These are phyloP conservation scores for Pulveroboletus sp. DNA, from an alignment of 768 basidiomycete species.

Conservation along the genomic window DNA sequence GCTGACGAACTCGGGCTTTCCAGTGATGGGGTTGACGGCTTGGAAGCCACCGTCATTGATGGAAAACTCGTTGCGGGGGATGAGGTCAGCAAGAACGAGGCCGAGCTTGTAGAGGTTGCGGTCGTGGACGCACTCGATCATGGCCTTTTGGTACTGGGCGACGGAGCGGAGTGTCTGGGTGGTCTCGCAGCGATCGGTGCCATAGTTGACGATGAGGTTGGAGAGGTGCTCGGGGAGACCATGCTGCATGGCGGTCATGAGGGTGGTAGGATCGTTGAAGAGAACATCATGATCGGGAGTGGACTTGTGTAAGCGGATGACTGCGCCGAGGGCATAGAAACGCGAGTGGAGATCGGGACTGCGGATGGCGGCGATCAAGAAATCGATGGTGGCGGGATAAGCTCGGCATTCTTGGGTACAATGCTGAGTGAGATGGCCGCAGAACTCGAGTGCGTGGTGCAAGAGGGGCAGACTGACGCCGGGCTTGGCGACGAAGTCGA, in stretches of 20 bases:
- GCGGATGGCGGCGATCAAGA: constrained; percentile 56
- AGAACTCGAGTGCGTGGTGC: constrained; percentile 47
- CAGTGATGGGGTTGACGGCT: constrained; percentile 39
- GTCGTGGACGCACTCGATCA: constrained; percentile 46
- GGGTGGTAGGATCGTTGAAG: constrained; percentile 41
- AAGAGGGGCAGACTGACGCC: constrained; percentile 38
- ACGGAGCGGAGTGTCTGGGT: constrained; percentile 38
- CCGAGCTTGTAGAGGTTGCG: constrained; percentile 50
- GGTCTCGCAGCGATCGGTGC: constrained; percentile 44
- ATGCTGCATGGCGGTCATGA: constrained; percentile 41
- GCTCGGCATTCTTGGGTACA: constrained; percentile 40
- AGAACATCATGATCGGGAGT: constrained; percentile 42
- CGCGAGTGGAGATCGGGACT: constrained; percentile 52
- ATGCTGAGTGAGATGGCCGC: constrained; percentile 40
- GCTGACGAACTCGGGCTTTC: constrained; percentile 36
- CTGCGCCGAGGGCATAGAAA: constrained; percentile 46
- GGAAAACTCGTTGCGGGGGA: constrained; percentile 56
- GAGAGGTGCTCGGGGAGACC: constrained; percentile 45
- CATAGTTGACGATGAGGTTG: constrained; percentile 47
- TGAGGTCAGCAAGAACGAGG: constrained; percentile 41
- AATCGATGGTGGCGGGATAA: constrained; percentile 40
- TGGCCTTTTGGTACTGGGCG: constrained; percentile 46
- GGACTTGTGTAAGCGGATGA: constrained; percentile 49
- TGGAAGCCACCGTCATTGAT: constrained; percentile 52
- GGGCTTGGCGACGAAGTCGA: constrained; percentile 42